Evolutionary conservation across 2,329 filamentous ascomycete genomes (phyloP).

Genomic region (Setomelanomma holmii): DNA sequence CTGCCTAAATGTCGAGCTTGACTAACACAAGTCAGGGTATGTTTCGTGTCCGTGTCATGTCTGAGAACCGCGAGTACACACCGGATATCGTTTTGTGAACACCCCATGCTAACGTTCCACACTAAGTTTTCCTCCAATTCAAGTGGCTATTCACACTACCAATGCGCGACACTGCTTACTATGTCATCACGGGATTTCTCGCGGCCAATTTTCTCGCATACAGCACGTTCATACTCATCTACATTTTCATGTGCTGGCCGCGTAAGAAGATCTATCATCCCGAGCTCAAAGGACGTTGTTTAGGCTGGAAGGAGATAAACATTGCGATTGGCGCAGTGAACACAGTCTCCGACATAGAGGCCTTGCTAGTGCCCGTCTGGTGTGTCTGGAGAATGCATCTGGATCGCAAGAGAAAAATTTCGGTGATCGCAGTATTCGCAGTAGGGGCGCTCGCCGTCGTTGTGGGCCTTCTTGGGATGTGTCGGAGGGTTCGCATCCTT

Average conservation of each 20-base stretch:
- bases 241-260: conserved; percentile 19
- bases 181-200: conserved; percentile 12
- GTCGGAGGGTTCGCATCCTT: not conserved
- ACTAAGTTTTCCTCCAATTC: conserved; percentile 17
- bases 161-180: conserved; percentile 8
- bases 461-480: not conserved
- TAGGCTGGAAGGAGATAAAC: conserved; percentile 10
- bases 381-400: conserved; percentile 16
- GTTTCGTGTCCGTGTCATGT: too few species aligned
- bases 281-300: conserved; percentile 8
- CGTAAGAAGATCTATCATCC: conserved; percentile 12
- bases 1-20: too few species aligned
- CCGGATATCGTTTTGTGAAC: too few species aligned
- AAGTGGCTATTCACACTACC: conserved; percentile 17
- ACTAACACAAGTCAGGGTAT: too few species aligned
- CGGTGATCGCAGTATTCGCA: conserved; percentile 20
- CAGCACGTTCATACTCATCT: conserved; percentile 15
- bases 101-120: too few species aligned
- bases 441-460: conserved; percentile 6
- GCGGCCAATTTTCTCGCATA: conserved; percentile 12
- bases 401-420: conserved; percentile 14
- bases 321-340: conserved; percentile 17
- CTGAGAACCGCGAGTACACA: too few species aligned
- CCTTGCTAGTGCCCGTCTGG: conserved; percentile 19
- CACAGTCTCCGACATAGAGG: conserved; percentile 18